Evolutionary conservation across 352 stramenopile genomes (phyloP).

Genomic region (Pythium vanterpoolii): DNA sequence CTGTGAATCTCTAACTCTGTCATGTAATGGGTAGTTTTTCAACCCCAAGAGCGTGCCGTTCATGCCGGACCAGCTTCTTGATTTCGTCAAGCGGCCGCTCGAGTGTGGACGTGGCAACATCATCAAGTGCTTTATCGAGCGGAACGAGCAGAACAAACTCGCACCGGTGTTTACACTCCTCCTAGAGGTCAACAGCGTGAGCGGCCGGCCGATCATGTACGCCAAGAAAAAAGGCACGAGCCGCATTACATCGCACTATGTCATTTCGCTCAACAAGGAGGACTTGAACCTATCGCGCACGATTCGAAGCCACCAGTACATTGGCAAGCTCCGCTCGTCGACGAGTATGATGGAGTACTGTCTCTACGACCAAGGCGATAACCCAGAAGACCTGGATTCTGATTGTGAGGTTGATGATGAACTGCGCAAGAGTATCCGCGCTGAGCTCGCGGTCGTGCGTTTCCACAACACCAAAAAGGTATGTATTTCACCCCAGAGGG

Average conservation of each 20-base stretch:
- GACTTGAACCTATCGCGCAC: slow-evolving; percentile 76
- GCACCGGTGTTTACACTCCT: slow-evolving; percentile 81
- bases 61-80: slow-evolving; percentile 73
- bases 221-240: slow-evolving; percentile 72
- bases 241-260: slow-evolving; percentile 82
- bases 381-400: slow-evolving; percentile 80
- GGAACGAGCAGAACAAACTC: slow-evolving; percentile 81
- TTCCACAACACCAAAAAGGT: slow-evolving; percentile 79
- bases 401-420: slow-evolving; percentile 81
- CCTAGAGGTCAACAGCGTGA: slow-evolving; percentile 84
- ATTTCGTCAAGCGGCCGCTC: slow-evolving; percentile 77
- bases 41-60: slow-evolving; percentile 82
- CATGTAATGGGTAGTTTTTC: slow-evolving; percentile 48
- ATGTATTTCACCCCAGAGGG: not conserved
- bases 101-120: slow-evolving; percentile 76
- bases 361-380: slow-evolving; percentile 84
- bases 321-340: slow-evolving; percentile 82
- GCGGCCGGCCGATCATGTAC: slow-evolving; percentile 79
- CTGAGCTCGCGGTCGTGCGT: slow-evolving; percentile 66
- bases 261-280: slow-evolving; percentile 86
- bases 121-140: slow-evolving; percentile 88
- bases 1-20: no score
- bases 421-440: slow-evolving; percentile 66
- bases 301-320: slow-evolving; percentile 83
- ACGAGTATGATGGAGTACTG: slow-evolving; percentile 83